A percentile compares a stretch with the other conserved stretches of the same genome.
phyloP scores from a whole-genome alignment of 345 rosid genomes.

The Sisymbrium altissimum region DNA sequence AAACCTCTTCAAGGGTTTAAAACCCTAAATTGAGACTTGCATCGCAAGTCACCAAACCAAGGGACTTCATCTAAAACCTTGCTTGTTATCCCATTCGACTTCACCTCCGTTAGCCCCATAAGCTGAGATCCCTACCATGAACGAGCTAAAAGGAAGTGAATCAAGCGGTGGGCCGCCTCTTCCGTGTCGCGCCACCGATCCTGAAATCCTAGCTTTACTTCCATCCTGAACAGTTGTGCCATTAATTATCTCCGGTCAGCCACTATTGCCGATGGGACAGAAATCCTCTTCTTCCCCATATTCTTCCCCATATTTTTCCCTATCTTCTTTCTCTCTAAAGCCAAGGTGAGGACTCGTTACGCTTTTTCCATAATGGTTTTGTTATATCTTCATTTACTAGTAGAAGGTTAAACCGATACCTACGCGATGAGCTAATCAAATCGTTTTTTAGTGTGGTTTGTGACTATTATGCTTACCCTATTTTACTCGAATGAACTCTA shows the following conservation, averaged over 20 bases:
- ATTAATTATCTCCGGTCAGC: neutral
- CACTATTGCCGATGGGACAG: too few relatives aligned
- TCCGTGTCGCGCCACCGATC: neutral
- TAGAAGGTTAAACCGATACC: neutral
- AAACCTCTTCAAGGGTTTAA: neutral
- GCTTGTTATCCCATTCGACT: neutral
- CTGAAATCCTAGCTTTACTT: neutral
- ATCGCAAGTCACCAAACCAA: neutral
- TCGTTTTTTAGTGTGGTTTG: too few relatives aligned
- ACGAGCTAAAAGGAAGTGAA: neutral
- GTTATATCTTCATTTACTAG: neutral
- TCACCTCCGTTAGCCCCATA: neutral
- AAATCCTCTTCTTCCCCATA: neutral
- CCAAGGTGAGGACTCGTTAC: neutral
- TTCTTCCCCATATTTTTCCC: too few relatives aligned
- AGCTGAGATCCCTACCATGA: neutral
- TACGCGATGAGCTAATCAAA: neutral
- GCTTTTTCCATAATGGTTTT: neutral
- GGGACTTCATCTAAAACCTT: neutral
- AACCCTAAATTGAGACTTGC: neutral
- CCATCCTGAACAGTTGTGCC: neutral
- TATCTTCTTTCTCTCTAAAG: neutral
- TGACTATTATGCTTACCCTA: too few relatives aligned
- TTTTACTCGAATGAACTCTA: too few relatives aligned
- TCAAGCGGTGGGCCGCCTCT: neutral